These are phyloP conservation scores for Diutina scorzettiae DNA, from an alignment of 1,139 yeast genomes.

Conservation along the genomic window DNA sequence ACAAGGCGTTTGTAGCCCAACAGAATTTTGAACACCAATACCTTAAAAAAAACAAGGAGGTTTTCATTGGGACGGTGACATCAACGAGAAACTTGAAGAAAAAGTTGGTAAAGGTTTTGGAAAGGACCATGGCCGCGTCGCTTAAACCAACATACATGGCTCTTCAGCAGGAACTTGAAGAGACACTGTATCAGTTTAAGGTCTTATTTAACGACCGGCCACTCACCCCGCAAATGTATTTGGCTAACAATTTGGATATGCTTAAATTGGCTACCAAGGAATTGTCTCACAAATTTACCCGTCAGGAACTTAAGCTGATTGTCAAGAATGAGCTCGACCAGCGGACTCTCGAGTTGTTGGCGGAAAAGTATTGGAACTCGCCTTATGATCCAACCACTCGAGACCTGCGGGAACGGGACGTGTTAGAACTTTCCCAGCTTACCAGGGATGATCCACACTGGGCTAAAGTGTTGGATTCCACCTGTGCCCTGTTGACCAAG, in stretches of 20 bases:
- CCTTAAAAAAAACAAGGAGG: constrained; percentile 49
- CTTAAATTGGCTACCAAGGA: constrained; percentile 83
- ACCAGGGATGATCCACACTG: constrained; percentile 64
- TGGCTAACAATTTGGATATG: constrained; percentile 84
- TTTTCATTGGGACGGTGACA: constrained; percentile 53
- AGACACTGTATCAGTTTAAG: constrained; percentile 82
- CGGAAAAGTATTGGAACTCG: constrained; percentile 87
- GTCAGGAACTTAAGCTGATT: constrained; percentile 69
- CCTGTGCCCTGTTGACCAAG: constrained; percentile 77
- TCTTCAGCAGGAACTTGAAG: constrained; percentile 87
- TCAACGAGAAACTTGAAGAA: constrained; percentile 69
- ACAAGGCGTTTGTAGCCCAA: constrained; percentile 46
- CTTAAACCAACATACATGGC: constrained; percentile 79
- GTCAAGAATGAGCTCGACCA: constrained; percentile 83
- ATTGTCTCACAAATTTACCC: constrained; percentile 68
- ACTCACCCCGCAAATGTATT: constrained; percentile 83
- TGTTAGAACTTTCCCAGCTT: constrained; percentile 34
- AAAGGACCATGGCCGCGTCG: constrained; percentile 82
- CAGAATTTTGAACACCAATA: constrained; percentile 52
- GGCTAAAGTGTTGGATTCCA: constrained; percentile 77
- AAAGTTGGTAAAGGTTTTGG: constrained; percentile 77
- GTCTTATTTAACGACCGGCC: constrained; percentile 94
- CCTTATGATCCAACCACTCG: constrained; percentile 23
- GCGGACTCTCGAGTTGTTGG: constrained; percentile 71
- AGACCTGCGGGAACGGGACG: constrained; percentile 21